Evolutionary conservation across 352 stramenopile species (phyloP).

Genomic region (Plasmopara viticola): DNA sequence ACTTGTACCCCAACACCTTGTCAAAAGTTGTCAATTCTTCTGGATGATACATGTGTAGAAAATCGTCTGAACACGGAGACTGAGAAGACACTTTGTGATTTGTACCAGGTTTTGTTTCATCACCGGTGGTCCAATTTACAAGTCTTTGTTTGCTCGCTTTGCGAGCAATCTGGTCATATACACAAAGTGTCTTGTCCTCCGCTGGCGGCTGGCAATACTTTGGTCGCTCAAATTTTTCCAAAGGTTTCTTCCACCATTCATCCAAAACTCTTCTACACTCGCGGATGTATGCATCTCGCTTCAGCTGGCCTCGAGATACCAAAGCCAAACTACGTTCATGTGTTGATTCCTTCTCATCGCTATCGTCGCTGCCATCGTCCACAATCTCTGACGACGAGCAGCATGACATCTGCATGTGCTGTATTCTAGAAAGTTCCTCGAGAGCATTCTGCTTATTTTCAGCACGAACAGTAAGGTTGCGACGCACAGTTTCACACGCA

Average conservation of each 20-base stretch:
- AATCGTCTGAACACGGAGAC: slow-evolving; percentile 56
- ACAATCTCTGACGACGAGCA: slow-evolving; percentile 27
- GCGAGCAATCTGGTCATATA: slow-evolving; percentile 19
- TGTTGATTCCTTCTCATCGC: slow-evolving; percentile 25
- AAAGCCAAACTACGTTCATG: slow-evolving; percentile 18
- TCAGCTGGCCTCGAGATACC: slow-evolving; percentile 34
- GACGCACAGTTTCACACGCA: slow-evolving; percentile 56
- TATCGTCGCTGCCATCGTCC: slow-evolving; percentile 27
- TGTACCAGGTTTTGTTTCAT: slow-evolving; percentile 2
- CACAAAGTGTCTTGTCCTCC: slow-evolving; percentile 20
- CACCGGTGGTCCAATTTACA: slow-evolving; percentile 1
- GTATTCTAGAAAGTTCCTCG: slow-evolving; percentile 17
- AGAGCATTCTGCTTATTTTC: slow-evolving; percentile 59
- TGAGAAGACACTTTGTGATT: slow-evolving; percentile 17
- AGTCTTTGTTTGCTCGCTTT: slow-evolving; percentile 12
- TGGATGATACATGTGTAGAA: slow-evolving; percentile 80
- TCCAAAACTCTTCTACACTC: slow-evolving; percentile 69
- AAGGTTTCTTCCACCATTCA: slow-evolving; percentile 83
- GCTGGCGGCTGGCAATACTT: slow-evolving; percentile 27
- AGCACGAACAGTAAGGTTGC: slow-evolving; percentile 52
- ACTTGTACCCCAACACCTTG: slow-evolving; percentile 81
- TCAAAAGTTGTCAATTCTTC: slow-evolving; percentile 84
- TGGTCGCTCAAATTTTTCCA: slow-evolving; percentile 64
- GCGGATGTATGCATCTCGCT: slow-evolving; percentile 68
- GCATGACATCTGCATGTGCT: slow-evolving; percentile 26